These are phyloP conservation scores for Beauveria medogensis DNA, from an alignment of 2,329 filamentous ascomycete genomes.

Conservation along the genomic window DNA sequence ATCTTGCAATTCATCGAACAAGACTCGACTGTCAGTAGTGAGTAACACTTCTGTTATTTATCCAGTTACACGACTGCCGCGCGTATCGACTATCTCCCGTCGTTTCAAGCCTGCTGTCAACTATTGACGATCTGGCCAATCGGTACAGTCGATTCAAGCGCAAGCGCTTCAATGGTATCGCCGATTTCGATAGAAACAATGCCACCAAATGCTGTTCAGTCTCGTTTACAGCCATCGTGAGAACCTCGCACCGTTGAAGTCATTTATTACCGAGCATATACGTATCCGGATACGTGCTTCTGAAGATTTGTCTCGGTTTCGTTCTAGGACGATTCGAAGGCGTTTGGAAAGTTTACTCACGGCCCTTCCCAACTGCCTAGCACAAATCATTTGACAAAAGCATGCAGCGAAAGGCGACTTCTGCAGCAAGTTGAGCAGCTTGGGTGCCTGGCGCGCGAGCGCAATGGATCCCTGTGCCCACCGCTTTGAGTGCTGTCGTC, in stretches of 20 bases:
- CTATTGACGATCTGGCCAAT: slow-evolving; percentile 83
- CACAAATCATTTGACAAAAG: slow-evolving; percentile 73
- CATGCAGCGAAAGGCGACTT: slow-evolving; percentile 67
- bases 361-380: slow-evolving; percentile 70
- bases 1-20: slow-evolving; percentile 78
- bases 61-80: slow-evolving; percentile 10
- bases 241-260: slow-evolving; percentile 82
- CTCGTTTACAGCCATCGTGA: slow-evolving; percentile 72
- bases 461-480: slow-evolving; percentile 69
- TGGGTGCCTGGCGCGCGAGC: slow-evolving; percentile 69
- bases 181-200: slow-evolving; percentile 56
- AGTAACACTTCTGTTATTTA: not conserved
- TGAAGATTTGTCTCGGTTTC: slow-evolving; percentile 70
- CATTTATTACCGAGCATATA: slow-evolving; percentile 83
- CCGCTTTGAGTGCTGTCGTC: slow-evolving; percentile 76
- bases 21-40: slow-evolving; percentile 62
- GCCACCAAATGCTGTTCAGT: slow-evolving; percentile 75
- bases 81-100: slow-evolving; percentile 73
- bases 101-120: slow-evolving; percentile 63
- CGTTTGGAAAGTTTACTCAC: slow-evolving; percentile 74
- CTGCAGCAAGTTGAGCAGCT: slow-evolving; percentile 92
- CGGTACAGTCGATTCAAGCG: slow-evolving; percentile 92
- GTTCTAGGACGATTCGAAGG: slow-evolving; percentile 55
- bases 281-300: slow-evolving; percentile 50
- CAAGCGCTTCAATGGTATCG: slow-evolving; percentile 73